Evolutionary conservation across 2,329 filamentous ascomycete genomes (phyloP).

Genomic region (Dactylellina haptotyla): DNA sequence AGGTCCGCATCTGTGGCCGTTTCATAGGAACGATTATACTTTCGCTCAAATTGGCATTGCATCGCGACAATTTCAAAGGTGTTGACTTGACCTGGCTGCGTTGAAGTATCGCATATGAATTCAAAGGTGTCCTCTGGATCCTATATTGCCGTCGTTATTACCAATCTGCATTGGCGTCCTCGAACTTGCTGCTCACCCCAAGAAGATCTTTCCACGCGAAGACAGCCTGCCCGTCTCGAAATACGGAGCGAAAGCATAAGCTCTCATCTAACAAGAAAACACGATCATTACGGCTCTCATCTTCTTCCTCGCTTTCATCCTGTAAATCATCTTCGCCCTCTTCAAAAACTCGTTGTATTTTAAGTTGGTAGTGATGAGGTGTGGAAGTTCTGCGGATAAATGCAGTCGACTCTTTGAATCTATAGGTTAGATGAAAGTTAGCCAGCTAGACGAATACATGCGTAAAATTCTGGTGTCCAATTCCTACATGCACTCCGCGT

Average conservation of each 20-base stretch:
- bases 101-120: slow-evolving; percentile 87
- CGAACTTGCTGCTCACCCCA: slow-evolving; percentile 64
- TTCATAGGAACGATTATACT: slow-evolving; percentile 82
- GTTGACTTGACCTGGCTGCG: slow-evolving; percentile 75
- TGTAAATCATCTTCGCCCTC: slow-evolving; percentile 94
- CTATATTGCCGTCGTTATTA: slow-evolving; percentile 28
- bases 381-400: slow-evolving; percentile 92
- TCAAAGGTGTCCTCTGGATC: slow-evolving; percentile 96
- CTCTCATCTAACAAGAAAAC: slow-evolving; percentile 94
- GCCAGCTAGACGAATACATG: background rate
- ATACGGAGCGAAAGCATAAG: slow-evolving; percentile 85
- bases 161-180: background rate
- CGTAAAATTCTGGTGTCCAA: background rate
- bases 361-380: slow-evolving; percentile 96
- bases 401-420: slow-evolving; percentile 92
- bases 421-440: slow-evolving; percentile 17
- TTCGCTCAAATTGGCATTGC: slow-evolving; percentile 97
- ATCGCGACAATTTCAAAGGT: slow-evolving; percentile 84
- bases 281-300: slow-evolving; percentile 96
- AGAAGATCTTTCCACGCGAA: slow-evolving; percentile 95
- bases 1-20: slow-evolving; percentile 84
- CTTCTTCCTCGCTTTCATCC: slow-evolving; percentile 88
- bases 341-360: slow-evolving; percentile 94
- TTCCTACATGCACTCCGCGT: slow-evolving; percentile 86
- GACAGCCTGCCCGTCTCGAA: slow-evolving; percentile 82